These are phyloP conservation scores for Senecio squalidus DNA, from an alignment of 140 eudicot species.

Conservation along the genomic window DNA sequence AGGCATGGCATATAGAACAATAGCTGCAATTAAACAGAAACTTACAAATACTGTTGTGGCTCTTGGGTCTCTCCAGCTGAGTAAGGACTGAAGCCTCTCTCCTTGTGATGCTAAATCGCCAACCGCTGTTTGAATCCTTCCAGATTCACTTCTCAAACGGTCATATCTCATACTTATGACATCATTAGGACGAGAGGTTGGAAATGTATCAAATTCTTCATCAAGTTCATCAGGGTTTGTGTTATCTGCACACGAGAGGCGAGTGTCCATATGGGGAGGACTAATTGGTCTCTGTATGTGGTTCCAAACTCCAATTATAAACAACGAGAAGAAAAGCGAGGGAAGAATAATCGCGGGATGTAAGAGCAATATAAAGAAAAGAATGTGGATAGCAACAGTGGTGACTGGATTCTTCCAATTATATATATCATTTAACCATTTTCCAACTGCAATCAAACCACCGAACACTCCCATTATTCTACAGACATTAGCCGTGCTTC, in stretches of 20 bases:
- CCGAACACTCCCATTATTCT: conserved; percentile 43
- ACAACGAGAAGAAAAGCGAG: too few relatives aligned
- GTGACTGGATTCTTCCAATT: conserved; percentile 60
- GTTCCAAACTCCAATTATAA: conserved; percentile 60
- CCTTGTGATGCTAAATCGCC: too few relatives aligned
- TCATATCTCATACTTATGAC: too few relatives aligned
- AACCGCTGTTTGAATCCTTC: too few relatives aligned
- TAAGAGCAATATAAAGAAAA: conserved; percentile 41
- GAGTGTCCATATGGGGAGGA: not conserved
- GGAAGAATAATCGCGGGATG: too few relatives aligned
- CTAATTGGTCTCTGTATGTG: conserved; percentile 25
- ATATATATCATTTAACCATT: conserved; percentile 55
- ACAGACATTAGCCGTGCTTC: conserved; percentile 55
- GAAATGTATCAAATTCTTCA: not conserved
- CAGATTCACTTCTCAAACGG: too few relatives aligned
- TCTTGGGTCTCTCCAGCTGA: too few relatives aligned
- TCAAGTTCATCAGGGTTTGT: not conserved
- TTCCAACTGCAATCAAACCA: conserved; percentile 43
- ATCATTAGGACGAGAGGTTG: not conserved
- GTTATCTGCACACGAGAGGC: not conserved
- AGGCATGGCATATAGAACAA: too few relatives aligned
- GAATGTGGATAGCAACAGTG: conserved; percentile 44
- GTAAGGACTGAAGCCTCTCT: too few relatives aligned
- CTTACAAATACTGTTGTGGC: too few relatives aligned
- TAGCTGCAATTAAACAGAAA: too few relatives aligned